phyloP scores from a whole-genome alignment of 352 stramenopile genomes.

The Elongisporangium anandrum region DNA sequence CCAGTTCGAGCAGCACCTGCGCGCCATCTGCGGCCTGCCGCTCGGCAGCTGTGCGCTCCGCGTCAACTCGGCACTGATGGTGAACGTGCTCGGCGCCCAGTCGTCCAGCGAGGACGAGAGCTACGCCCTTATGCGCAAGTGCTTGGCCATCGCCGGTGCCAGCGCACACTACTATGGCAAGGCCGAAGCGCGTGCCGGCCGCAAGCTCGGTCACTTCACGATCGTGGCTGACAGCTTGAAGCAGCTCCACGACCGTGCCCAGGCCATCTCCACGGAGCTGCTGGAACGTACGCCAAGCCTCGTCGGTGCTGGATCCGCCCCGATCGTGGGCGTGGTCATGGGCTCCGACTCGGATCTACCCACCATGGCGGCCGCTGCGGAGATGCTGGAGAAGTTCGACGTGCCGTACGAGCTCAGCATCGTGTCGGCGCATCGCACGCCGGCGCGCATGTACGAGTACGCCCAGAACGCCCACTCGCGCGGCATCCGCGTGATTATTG shows the following conservation, averaged over 20 bases:
- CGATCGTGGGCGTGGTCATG: constrained; percentile 89
- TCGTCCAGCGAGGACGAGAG: constrained; percentile 79
- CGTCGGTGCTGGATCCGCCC: constrained; percentile 4
- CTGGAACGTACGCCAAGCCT: constrained; percentile 6
- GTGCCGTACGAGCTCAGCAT: constrained; percentile 97
- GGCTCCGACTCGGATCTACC: constrained; percentile 96
- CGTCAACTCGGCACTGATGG: constrained; percentile 89
- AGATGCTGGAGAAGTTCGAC: constrained; percentile 94
- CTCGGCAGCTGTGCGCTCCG: constrained; percentile 91
- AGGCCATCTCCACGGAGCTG: constrained; percentile 40
- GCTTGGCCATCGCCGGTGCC: constrained; percentile 73
- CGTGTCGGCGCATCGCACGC: constrained; percentile 98
- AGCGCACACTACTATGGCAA: constrained; percentile 98
- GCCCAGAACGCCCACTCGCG: constrained; percentile 85
- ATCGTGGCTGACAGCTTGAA: constrained; percentile 86
- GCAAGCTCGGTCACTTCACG: constrained; percentile 98
- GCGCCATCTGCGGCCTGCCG: constrained; percentile 92
- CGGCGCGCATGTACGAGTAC: constrained; percentile 95
- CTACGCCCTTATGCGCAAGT: constrained; percentile 57
- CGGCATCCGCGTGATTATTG: constrained; percentile 93
- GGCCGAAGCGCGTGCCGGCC: constrained; percentile 72
- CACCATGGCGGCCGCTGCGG: constrained; percentile 94
- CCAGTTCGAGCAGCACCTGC: constrained; percentile 99
- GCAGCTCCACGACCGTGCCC: constrained; percentile 77
- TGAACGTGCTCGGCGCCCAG: constrained; percentile 85